Evolutionary conservation across 176 grass and related monocot genomes (phyloP).

Genomic region (Musa schizocarpa): DNA sequence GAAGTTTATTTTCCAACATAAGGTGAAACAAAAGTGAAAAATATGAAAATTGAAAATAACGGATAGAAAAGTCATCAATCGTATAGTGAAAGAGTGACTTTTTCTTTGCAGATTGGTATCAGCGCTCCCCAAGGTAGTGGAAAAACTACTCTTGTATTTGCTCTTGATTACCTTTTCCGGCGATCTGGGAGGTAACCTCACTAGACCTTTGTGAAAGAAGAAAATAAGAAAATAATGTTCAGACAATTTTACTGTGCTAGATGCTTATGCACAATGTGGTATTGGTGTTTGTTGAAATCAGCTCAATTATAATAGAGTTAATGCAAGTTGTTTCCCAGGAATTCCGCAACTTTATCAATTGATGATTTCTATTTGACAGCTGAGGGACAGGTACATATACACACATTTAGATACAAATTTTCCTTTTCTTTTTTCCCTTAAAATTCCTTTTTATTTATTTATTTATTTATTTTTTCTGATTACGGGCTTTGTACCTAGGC

Average conservation of each 20-base stretch:
- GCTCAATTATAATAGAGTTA: constrained; percentile 1
- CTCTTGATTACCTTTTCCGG: constrained; percentile 85
- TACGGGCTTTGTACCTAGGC: constrained; percentile 35
- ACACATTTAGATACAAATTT: constrained; percentile 8
- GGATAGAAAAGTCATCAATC: constrained; percentile 2
- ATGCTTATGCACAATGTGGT: neutral
- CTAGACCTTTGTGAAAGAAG: neutral
- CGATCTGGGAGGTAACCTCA: constrained; percentile 53
- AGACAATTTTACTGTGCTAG: no score
- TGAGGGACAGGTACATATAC: constrained; percentile 62
- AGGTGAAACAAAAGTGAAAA: neutral
- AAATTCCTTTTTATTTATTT: neutral
- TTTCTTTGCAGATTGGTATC: constrained; percentile 67
- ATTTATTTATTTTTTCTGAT: constrained; percentile 2
- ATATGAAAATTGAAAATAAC: constrained; percentile 1
- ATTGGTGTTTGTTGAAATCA: neutral
- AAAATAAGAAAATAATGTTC: no score
- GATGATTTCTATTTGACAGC: constrained; percentile 97
- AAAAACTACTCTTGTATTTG: constrained; percentile 92
- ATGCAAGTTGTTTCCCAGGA: constrained; percentile 33
- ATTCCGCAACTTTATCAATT: constrained; percentile 67
- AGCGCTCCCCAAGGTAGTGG: constrained; percentile 97
- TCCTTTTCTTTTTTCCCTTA: neutral
- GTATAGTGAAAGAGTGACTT: constrained; percentile 19
- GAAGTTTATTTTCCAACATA: neutral